A percentile compares a stretch with the other conserved stretches of the same genome.
Conservation (phyloP, 2,329 filamentous ascomycete species). For the Daldinia sp. region DNA sequence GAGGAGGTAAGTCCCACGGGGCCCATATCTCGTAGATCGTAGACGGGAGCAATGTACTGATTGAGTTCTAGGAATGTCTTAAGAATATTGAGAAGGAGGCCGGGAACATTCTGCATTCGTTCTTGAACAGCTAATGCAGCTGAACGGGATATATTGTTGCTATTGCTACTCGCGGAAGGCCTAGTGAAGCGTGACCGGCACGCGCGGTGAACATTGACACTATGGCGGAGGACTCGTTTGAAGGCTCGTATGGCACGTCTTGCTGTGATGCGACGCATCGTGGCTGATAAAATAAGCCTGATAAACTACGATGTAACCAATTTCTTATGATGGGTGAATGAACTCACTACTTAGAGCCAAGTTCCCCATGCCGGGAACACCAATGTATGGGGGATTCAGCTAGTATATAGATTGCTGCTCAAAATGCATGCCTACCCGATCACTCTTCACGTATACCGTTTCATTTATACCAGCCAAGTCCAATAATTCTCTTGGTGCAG, state of each 20-base stretch:
- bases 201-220: constrained; percentile 11
- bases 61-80: constrained; percentile 49
- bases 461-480: background rate
- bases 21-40: constrained; percentile 43
- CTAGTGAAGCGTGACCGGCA: background rate
- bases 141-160: background rate
- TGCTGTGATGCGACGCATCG: constrained; percentile 37
- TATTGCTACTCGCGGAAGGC: background rate
- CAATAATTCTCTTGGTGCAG: background rate
- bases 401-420: background rate
- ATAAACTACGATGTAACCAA: background rate
- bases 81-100: constrained; percentile 48
- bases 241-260: constrained; percentile 37
- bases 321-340: background rate
- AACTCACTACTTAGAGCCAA: background rate
- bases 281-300: background rate
- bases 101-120: constrained; percentile 46
- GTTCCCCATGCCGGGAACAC: background rate
- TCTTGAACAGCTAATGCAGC: constrained; percentile 36
- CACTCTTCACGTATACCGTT: background rate
- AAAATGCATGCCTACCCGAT: background rate
- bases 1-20: constrained; percentile 47
- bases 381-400: background rate
- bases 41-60: constrained; percentile 47
- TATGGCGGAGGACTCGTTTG: constrained; percentile 38